Evolutionary conservation across 2,329 filamentous ascomycete genomes (phyloP).

Genomic region (Chaetomium sp.): DNA sequence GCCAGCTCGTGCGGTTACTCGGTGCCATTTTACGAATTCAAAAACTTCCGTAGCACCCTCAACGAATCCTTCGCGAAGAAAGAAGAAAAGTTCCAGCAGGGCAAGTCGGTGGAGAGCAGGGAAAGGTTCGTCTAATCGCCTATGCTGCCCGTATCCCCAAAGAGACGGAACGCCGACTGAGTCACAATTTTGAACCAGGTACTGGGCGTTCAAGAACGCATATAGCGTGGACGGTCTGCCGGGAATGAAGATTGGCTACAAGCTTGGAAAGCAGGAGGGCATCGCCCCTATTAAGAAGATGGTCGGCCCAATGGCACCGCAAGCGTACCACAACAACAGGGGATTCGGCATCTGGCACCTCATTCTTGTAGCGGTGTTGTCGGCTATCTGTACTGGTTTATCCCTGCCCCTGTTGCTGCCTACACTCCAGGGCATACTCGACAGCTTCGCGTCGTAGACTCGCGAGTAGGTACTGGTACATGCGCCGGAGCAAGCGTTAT

Average conservation of each 20-base stretch:
- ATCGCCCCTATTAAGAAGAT: conserved; percentile 46
- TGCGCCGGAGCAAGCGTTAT: not conserved
- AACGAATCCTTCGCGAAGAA: conserved; percentile 41
- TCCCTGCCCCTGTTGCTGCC: not conserved
- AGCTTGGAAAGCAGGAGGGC: conserved; percentile 37
- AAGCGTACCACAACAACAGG: conserved; percentile 11
- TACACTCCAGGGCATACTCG: not conserved
- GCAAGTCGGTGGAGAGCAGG: conserved; percentile 43
- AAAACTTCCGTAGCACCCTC: conserved; percentile 41
- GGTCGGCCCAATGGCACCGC: conserved; percentile 41
- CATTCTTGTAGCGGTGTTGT: conserved; percentile 27
- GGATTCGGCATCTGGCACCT: conserved; percentile 28
- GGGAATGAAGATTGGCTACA: conserved; percentile 40
- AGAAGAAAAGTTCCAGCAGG: conserved; percentile 38
- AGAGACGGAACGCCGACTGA: not conserved
- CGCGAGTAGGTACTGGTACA: too few relatives aligned
- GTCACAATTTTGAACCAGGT: conserved; percentile 32
- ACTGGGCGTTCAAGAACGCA: conserved; percentile 47
- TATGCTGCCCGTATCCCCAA: not conserved
- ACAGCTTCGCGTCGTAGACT: not conserved
- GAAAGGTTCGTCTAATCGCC: conserved; percentile 33
- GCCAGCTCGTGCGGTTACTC: conserved; percentile 46
- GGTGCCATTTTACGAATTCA: conserved; percentile 46
- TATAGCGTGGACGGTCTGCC: conserved; percentile 46
- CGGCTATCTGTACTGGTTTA: conserved; percentile 10